These are phyloP conservation scores for Prunus padus DNA, from an alignment of 306 rosid species.

Conservation along the genomic window DNA sequence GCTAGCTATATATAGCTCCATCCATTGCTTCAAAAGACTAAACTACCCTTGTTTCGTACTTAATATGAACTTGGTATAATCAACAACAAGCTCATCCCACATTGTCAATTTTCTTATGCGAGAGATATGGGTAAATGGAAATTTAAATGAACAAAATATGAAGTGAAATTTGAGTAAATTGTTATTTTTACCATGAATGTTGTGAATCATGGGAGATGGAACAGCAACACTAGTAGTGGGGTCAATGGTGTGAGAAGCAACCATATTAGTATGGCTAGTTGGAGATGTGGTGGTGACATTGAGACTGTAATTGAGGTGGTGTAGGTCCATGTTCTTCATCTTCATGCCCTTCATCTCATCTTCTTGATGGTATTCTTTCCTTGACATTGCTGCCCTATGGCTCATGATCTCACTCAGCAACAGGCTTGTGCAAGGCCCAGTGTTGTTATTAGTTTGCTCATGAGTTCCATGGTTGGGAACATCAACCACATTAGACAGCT, in stretches of 20 bases:
- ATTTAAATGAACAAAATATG: neutral
- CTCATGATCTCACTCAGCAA: conserved; percentile 65
- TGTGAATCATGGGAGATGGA: conserved; percentile 44
- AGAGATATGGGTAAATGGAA: neutral
- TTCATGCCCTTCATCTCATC: conserved; percentile 22
- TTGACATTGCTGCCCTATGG: conserved; percentile 31
- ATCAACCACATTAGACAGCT: conserved; percentile 50
- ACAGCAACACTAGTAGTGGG: conserved; percentile 35
- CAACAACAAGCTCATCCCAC: neutral
- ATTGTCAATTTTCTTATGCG: no score
- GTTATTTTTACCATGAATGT: conserved; percentile 48
- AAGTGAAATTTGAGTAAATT: neutral
- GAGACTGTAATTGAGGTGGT: conserved; percentile 38
- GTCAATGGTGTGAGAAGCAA: conserved; percentile 19
- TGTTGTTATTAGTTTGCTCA: conserved; percentile 20
- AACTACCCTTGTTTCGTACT: neutral
- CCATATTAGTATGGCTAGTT: conserved; percentile 16
- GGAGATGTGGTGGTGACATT: conserved; percentile 20
- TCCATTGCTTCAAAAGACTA: neutral
- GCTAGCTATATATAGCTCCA: neutral
- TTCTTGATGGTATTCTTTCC: conserved; percentile 52
- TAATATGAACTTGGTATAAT: neutral
- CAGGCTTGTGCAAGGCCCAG: conserved; percentile 58
- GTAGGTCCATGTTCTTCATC: conserved; percentile 22
- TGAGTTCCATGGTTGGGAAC: conserved; percentile 12